Conservation (phyloP, 805 yeast genomes). For the Citeromyces nyonsensis region DNA sequence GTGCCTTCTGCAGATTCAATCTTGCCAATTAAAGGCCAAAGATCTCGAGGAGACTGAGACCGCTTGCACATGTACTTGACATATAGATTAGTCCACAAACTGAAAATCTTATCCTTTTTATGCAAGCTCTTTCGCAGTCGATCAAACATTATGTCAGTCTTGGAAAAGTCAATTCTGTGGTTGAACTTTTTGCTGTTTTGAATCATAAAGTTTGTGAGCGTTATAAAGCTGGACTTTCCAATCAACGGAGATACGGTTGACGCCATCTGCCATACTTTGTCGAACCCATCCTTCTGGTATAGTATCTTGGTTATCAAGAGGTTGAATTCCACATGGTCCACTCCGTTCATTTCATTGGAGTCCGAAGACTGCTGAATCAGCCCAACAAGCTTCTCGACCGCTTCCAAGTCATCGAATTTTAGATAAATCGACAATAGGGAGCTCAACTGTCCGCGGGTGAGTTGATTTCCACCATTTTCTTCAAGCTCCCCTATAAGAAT, state of each 20-base stretch:
- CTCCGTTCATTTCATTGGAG: constrained; percentile 10
- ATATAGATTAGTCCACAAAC: constrained; percentile 12
- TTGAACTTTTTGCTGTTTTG: constrained; percentile 3
- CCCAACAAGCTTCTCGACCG: constrained; percentile 11
- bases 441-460: constrained; percentile 13
- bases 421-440: constrained; percentile 14
- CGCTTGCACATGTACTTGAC: constrained; percentile 14
- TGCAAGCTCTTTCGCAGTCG: constrained; percentile 4
- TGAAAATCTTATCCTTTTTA: constrained; percentile 11
- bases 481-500: constrained; percentile 7
- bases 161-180: constrained; percentile 9
- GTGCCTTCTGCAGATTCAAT: no score
- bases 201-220: constrained; percentile 14
- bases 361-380: constrained; percentile 4
- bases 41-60: constrained; percentile 3
- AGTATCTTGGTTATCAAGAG: constrained; percentile 13
- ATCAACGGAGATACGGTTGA: constrained; percentile 5
- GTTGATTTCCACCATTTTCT: constrained; percentile 8
- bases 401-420: constrained; percentile 10
- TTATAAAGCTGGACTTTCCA: constrained; percentile 11
- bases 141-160: constrained; percentile 9
- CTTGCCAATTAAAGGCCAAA: no score
- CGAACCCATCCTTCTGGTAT: constrained; percentile 2
- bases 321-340: constrained; percentile 14
- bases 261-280: constrained; percentile 14